Evolutionary conservation across 106 monocot genomes (phyloP).

Genomic region (Amphibolis antarctica): DNA sequence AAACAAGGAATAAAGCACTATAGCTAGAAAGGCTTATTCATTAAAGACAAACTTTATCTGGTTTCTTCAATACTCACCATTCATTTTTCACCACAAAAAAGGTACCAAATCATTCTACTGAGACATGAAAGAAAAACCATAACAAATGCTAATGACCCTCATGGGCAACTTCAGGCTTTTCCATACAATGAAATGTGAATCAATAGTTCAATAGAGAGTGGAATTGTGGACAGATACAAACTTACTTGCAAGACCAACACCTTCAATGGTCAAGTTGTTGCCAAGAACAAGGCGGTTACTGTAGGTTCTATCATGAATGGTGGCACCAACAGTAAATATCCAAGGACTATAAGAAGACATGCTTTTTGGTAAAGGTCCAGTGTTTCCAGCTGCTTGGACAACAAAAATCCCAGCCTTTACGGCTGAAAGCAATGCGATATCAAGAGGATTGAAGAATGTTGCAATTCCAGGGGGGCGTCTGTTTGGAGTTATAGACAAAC

Average conservation of each 20-base stretch:
- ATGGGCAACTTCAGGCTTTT: too few species aligned
- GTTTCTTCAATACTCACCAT: not conserved
- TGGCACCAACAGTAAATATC: slow-evolving; percentile 95
- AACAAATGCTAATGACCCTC: too few species aligned
- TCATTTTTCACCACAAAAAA: not conserved
- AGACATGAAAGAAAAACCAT: too few species aligned
- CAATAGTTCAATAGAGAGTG: too few species aligned
- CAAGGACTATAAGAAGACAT: slow-evolving; percentile 98
- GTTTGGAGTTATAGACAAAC: slow-evolving; percentile 89
- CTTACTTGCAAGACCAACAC: slow-evolving; percentile 93
- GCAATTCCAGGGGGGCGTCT: slow-evolving; percentile 76
- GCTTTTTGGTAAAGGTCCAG: slow-evolving; percentile 82
- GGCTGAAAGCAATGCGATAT: slow-evolving; percentile 82
- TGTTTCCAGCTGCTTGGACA: slow-evolving; percentile 96
- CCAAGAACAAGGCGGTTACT: slow-evolving; percentile 67
- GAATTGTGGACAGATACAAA: not conserved
- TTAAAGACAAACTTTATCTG: not conserved
- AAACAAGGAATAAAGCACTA: not conserved
- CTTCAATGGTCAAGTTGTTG: slow-evolving; percentile 69
- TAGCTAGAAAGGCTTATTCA: not conserved
- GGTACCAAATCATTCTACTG: too few species aligned
- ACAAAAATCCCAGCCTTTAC: slow-evolving; percentile 92
- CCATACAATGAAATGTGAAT: too few species aligned
- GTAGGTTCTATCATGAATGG: slow-evolving; percentile 81
- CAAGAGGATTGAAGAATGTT: slow-evolving; percentile 94